Evolutionary conservation across 2,329 filamentous ascomycete species (phyloP).

Genomic region (Aspergillus spinulosporus): DNA sequence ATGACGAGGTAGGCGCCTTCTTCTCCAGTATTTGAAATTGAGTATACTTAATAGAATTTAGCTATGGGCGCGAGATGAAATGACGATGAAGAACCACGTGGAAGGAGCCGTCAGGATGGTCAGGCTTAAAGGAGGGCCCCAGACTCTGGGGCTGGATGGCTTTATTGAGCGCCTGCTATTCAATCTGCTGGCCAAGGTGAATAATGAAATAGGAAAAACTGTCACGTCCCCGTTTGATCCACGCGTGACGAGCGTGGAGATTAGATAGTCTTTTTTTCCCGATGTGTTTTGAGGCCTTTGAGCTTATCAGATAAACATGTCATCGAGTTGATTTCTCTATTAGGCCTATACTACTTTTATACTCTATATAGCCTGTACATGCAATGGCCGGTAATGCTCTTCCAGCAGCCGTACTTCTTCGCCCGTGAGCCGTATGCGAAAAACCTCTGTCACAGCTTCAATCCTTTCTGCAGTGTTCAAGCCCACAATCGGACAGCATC

Average conservation of each 20-base stretch:
- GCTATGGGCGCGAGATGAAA: conserved; percentile 3
- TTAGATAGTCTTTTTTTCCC: not conserved
- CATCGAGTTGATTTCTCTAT: no score
- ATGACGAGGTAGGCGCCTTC: conserved; percentile 20
- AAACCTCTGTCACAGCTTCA: conserved; percentile 11
- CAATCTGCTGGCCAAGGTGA: conserved; percentile 9
- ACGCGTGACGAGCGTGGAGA: not conserved
- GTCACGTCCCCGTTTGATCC: conserved; percentile 9
- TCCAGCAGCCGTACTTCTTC: conserved; percentile 3
- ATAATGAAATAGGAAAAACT: not conserved
- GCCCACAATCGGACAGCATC: conserved; percentile 27
- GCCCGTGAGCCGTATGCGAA: not conserved
- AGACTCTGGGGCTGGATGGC: conserved; percentile 13
- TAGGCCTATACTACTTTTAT: no score
- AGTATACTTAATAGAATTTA: not conserved
- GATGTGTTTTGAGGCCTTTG: no score
- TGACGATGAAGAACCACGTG: conserved; percentile 8
- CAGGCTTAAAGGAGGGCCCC: conserved; percentile 8
- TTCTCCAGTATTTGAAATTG: rapidly evolving
- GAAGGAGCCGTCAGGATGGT: conserved; percentile 13
- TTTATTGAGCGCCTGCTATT: conserved; percentile 10
- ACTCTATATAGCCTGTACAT: conserved; percentile 3
- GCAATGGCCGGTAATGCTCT: conserved; percentile 4
- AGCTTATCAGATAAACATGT: no score
- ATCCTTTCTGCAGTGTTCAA: conserved; percentile 27